Conservation (phyloP, 768 basidiomycete species). For the Baorangia bicolor region DNA sequence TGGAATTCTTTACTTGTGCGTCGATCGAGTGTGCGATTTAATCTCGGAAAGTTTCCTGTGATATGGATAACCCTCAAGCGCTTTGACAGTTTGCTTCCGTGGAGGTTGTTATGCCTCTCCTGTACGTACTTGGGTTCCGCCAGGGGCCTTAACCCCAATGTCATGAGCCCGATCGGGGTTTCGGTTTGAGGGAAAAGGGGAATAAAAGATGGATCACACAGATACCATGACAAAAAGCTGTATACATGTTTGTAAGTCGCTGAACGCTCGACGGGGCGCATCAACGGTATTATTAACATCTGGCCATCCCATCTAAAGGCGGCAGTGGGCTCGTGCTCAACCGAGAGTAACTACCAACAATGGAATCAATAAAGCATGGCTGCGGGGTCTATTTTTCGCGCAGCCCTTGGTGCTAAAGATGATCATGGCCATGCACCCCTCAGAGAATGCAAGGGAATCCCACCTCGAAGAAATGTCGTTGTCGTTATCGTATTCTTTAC, state of each 20-base stretch:
- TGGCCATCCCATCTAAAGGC: slow-evolving; percentile 8
- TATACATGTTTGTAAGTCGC: slow-evolving; percentile 1
- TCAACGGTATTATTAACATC: slow-evolving; percentile 15
- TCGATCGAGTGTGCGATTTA: slow-evolving; percentile 28
- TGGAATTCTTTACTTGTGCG: slow-evolving; percentile 9
- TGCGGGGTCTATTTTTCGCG: background rate
- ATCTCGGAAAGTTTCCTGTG: slow-evolving; percentile 19
- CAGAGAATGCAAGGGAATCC: background rate
- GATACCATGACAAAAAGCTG: slow-evolving; percentile 6
- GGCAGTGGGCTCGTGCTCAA: background rate
- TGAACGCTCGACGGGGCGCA: slow-evolving; percentile 2
- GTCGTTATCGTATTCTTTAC: slow-evolving; percentile 10
- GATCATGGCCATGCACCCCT: background rate
- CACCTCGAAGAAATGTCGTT: background rate
- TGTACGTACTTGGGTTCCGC: slow-evolving; percentile 14
- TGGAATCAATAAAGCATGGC: background rate
- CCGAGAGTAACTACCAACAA: background rate
- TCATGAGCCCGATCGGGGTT: slow-evolving; percentile 1
- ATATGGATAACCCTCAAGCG: slow-evolving; percentile 6
- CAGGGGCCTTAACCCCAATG: slow-evolving; percentile 1
- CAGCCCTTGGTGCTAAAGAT: background rate
- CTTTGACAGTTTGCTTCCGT: slow-evolving; percentile 11
- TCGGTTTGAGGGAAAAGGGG: background rate
- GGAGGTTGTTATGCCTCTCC: slow-evolving; percentile 1
- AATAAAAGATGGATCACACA: slow-evolving; percentile 13